Base-by-base conservation (phyloP, 179 eudicot species). In the Corrigiola litoralis region DNA sequence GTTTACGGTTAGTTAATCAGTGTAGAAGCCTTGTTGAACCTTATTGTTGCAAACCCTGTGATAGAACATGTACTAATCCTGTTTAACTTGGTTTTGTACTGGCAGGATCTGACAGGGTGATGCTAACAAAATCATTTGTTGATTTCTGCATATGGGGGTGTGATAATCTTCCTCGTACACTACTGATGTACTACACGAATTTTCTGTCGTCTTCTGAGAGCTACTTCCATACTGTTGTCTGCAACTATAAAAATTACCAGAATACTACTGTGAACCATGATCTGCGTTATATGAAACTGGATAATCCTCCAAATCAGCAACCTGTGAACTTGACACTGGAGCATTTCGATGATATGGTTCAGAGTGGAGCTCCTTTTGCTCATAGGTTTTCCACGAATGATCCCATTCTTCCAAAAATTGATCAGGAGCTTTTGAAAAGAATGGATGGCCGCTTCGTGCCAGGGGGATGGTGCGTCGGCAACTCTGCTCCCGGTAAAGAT, bases 91-190 rank as follows among this genome's bases (percentile, higher is more conserved):
- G 32, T 64, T 55, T 28, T 23, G n/a, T 21, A 23, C 58, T 40
- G 67, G 66, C 86, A 92, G 98, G 99, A 1, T 90, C 99, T 41
- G 83, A 78, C 29, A 80, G 96, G 94, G 81, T 94, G 42, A 75
- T 94, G 68, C 84, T 94, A 31, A 77, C 92, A n/a, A 81, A 85
- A 74, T 68, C 96, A 23, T 88, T 91, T 63, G 82, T 88, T 28
- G 96, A 94, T 67, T 94, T 94, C 68, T 86, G 94, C 70, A 67
- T 94, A 24, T 90, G 89, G 97, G 99, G 99, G 4, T 85, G 87
- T 88, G 99, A 94, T 67, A 94, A 94, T 87, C 95, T 94, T 67
- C 99, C 99, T 14, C 89, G 97, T 17, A 88, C 96, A 5, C 81
- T 94, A 24, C 88, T 94, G 20, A 88, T 94, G 97, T 94, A 94